Conservation (phyloP, 257 asterid species). For the Paulownia fortunei region DNA sequence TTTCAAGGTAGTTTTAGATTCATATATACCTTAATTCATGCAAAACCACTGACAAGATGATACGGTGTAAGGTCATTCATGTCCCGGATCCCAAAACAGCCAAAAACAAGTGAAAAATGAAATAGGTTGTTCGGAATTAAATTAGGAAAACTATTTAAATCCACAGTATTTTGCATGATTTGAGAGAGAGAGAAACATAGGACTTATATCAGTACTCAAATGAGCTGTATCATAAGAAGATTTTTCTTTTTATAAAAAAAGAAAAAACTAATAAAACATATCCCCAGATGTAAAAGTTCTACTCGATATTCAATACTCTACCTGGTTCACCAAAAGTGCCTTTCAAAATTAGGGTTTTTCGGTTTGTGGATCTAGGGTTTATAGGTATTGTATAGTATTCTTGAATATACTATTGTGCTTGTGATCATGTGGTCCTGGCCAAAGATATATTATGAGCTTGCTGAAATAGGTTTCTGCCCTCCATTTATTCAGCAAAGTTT, state of each 20-base stretch:
- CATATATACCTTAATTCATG: slow-evolving; percentile 11
- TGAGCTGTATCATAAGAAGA: slow-evolving; percentile 10
- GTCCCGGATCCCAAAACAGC: slow-evolving; percentile 49
- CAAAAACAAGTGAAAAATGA: slow-evolving; percentile 36
- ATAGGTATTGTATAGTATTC: background rate
- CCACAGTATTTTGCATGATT: slow-evolving; percentile 45
- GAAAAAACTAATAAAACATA: background rate
- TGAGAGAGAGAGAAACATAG: slow-evolving; percentile 51
- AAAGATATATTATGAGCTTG: background rate
- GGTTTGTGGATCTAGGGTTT: slow-evolving; percentile 47
- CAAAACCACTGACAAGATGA: slow-evolving; percentile 35
- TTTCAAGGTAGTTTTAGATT: background rate
- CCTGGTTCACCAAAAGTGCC: slow-evolving; percentile 25
- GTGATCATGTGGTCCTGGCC: slow-evolving; percentile 42
- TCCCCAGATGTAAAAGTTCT: background rate
- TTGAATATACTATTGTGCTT: slow-evolving; percentile 36
- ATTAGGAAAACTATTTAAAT: slow-evolving; percentile 29
- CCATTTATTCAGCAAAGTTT: background rate
- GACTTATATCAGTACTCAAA: background rate
- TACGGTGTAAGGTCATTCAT: slow-evolving; percentile 37
- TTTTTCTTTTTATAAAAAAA: too few species aligned
- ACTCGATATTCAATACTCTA: slow-evolving; percentile 5
- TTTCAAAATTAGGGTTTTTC: slow-evolving; percentile 45
- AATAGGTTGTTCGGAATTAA: slow-evolving; percentile 26
- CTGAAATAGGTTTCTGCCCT: background rate